A percentile compares a stretch with the other conserved stretches of the same genome.
phyloP scores from a whole-genome alignment of 805 yeast genomes.

The Teunomyces pallodes region DNA sequence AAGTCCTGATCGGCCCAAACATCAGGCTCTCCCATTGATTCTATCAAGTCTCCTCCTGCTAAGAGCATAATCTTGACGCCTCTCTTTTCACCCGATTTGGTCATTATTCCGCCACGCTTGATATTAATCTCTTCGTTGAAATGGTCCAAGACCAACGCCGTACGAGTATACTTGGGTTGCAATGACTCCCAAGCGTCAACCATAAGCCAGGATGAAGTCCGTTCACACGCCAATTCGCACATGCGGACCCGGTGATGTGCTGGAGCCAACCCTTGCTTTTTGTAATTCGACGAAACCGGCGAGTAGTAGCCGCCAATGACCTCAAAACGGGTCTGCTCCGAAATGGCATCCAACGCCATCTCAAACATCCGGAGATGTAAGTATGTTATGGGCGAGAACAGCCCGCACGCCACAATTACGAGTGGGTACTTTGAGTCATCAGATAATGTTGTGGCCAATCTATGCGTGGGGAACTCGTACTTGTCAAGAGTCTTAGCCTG shows the following conservation, averaged over 20 bases:
- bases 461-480: constrained; percentile 84
- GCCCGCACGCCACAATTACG: constrained; percentile 96
- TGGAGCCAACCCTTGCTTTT: constrained; percentile 88
- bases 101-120: constrained; percentile 78
- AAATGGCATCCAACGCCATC: constrained; percentile 93
- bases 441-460: constrained; percentile 65
- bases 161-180: constrained; percentile 86
- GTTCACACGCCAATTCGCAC: constrained; percentile 97
- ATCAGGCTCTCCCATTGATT: constrained; percentile 99
- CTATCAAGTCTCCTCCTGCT: constrained; percentile 97
- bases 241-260: constrained; percentile 89
- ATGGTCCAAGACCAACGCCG: constrained; percentile 94
- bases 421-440: constrained; percentile 83
- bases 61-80: constrained; percentile 94
- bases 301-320: constrained; percentile 95
- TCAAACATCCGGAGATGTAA: constrained; percentile 96
- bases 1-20: constrained; percentile 97
- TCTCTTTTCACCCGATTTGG: constrained; percentile 55
- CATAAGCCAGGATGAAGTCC: constrained; percentile 97
- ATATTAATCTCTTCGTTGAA: constrained; percentile 93
- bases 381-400: constrained; percentile 94
- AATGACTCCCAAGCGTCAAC: constrained; percentile 99
- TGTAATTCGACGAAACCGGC: constrained; percentile 91
- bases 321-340: constrained; percentile 90
- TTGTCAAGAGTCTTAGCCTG: constrained; percentile 72